Evolutionary conservation across 2,329 filamentous ascomycete genomes (phyloP), one percentile per base, ranked within the genome.

Genomic region (Colletotrichum navitas): DNA sequence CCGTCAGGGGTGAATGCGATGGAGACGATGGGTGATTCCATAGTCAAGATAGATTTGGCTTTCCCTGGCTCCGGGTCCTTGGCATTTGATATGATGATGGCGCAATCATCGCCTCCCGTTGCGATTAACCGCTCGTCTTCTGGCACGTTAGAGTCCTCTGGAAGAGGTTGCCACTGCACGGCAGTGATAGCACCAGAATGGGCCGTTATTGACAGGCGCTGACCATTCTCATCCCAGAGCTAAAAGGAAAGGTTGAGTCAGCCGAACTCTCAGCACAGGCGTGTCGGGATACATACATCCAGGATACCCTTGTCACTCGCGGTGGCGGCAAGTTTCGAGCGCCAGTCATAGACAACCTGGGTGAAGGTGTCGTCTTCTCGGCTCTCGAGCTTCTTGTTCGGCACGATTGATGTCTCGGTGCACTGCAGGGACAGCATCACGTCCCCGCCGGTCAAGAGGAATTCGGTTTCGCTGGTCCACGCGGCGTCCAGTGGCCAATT

Each of bases 1-100:
- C 90, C 90, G 71, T 91, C 89, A 0, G 90, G 89, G 0, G 89
- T 90, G 72, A 91, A 91, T 1, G 89, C 84, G 2, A 91, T 81
- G 32, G 86, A 86, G 51, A 90, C 85, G 55, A 91, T 87, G 10
- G 88, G 85, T 1, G 83, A 82, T 34, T 86, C 85, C 86, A 91
- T 90, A 0, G 87, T 90, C 81, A 91, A 86, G 66, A 87, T 89
- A 73, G 85, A 88, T 72, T 87, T 88, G 1, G 88, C 81, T 75
- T 88, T 89, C 74, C 83, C 85, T 24, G 70, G 71, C 64, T 90
- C 88, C 1, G 85, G 79, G 47, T 82, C 83, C 59, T 86, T 83
- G 3, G 86, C 88, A 74, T 91, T 90, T 88, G 89, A 91, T 34
- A 91, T 87, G 56, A 86, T 82, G 60, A 92, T 90, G 14, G 87